Conservation (phyloP, 2,329 filamentous ascomycete genomes). For the Thelonectria discophora region DNA sequence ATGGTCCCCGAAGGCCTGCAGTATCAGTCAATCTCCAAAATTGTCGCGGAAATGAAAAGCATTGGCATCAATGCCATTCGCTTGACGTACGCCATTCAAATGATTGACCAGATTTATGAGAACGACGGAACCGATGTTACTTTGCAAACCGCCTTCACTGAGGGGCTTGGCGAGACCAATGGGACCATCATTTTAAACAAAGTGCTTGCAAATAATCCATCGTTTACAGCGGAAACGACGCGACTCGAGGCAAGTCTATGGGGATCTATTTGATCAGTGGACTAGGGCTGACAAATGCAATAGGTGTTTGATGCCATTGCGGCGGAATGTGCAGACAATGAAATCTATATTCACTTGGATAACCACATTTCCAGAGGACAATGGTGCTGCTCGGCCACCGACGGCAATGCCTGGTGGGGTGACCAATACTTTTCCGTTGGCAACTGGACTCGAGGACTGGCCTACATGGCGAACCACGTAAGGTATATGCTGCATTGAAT, state of each 20-base stretch:
- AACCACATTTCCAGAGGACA: constrained; percentile 67
- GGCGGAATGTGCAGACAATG: constrained; percentile 62
- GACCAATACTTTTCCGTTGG: constrained; percentile 65
- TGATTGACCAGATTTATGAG: constrained; percentile 67
- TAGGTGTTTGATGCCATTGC: constrained; percentile 67
- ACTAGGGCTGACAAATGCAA: background rate
- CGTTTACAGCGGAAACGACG: constrained; percentile 63
- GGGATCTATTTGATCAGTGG: constrained; percentile 5
- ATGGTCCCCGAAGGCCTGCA: constrained; percentile 73
- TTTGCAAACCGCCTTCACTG: constrained; percentile 55
- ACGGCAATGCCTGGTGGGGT: constrained; percentile 70
- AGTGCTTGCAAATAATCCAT: constrained; percentile 65
- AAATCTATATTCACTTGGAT: constrained; percentile 67
- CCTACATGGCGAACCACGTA: constrained; percentile 69
- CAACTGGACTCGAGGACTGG: constrained; percentile 68
- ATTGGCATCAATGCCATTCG: constrained; percentile 71
- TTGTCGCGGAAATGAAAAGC: constrained; percentile 65
- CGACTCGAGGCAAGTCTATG: constrained; percentile 56
- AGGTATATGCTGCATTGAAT: constrained; percentile 19
- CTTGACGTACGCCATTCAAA: constrained; percentile 70
- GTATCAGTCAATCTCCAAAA: constrained; percentile 64
- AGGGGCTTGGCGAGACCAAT: constrained; percentile 60
- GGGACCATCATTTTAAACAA: constrained; percentile 60
- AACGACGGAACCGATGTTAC: constrained; percentile 58
- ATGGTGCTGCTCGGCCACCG: constrained; percentile 65